Evolutionary conservation across 164 flowering plant species (phyloP).

Genomic region (Taxillus chinensis): DNA sequence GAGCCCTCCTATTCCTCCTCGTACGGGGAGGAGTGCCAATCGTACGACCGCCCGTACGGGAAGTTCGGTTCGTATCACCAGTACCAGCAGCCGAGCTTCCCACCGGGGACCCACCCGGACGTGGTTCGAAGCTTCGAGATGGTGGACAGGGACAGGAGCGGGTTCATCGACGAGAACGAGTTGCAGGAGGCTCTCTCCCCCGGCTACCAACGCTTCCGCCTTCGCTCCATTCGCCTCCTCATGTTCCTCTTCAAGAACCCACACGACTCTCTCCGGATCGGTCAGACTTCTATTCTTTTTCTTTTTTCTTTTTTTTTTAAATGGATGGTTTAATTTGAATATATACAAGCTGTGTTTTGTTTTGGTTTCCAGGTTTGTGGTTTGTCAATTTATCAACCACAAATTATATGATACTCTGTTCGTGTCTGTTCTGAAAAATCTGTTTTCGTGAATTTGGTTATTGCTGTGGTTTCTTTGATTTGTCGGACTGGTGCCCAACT

Average conservation of each 20-base stretch:
- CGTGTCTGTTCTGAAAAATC: no score
- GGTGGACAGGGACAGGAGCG: conserved; percentile 69
- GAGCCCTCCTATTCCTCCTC: conserved; percentile 12
- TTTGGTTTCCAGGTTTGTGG: no score
- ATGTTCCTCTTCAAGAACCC: conserved; percentile 63
- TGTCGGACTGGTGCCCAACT: no score
- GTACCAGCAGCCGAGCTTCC: conserved; percentile 19
- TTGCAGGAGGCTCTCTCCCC: conserved; percentile 53
- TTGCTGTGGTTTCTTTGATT: no score
- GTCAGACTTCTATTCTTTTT: conserved; percentile 20
- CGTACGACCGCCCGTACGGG: conserved; percentile 3
- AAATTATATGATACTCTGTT: no score
- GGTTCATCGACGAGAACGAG: conserved; percentile 64
- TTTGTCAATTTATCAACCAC: no score
- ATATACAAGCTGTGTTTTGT: no score
- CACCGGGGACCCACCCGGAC: conserved; percentile 60
- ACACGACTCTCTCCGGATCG: conserved; percentile 28
- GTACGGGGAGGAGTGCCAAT: conserved; percentile 1
- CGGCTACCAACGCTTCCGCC: conserved; percentile 42
- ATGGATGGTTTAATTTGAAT: no score
- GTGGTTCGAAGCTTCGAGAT: conserved; percentile 57
- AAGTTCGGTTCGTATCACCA: conserved; percentile 14
- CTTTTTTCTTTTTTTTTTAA: no score
- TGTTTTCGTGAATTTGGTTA: no score
- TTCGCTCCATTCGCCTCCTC: conserved; percentile 52